Base-by-base conservation (phyloP, 2,329 filamentous ascomycete genomes). In the Phialophora tarda region DNA sequence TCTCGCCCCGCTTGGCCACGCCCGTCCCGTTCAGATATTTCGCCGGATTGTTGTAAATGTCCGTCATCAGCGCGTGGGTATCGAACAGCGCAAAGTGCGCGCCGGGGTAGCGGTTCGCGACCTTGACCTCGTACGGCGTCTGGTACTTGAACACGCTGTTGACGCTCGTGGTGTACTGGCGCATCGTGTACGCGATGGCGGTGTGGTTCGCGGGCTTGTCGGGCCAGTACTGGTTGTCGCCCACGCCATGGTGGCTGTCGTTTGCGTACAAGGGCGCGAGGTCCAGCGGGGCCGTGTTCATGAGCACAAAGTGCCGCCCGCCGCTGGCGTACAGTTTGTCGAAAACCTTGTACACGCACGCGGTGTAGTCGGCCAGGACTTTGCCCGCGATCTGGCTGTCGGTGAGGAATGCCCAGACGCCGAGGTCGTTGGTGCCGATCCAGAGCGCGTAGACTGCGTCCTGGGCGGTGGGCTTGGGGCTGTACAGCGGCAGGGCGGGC, bases 401-500 rank as follows among this genome's bases (percentile, higher is more conserved):
- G 4, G 84, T 86, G 34, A 93, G 76, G 74, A 93, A 89, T 8
- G 84, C 89, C 59, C 82, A 77, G 64, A 81, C 82, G 24, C 91
- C 90, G 10, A 94, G 80, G 73, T 95, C 91, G 74, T 94, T 94
- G 26, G 90, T 93, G 2, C 91, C 91, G 72, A 93, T 92, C 89
- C 89, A 93, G 59, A 93, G 84, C 0, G 87, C 83, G 73, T 92
- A 93, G 2, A 91, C 87, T 0, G 90, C 66, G 24, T 66, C 63
- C 17, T 58, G 32, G 17, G 70, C 55, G 0, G 69, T 59, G 32
- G 72, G 62, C 6, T 63, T 44, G 0, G 69, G 65, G 7, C 60
- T 63, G 54, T 68, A 71, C 53, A 62, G 68, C 24, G 65, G 56
- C 11, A 62, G 55, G 23, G 63, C 57, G 7, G 69, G 67, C 2